Evolutionary conservation across 805 yeast genomes (phyloP), one percentile per base, ranked within the genome.

Genomic region (Yarrowia osloensis): DNA sequence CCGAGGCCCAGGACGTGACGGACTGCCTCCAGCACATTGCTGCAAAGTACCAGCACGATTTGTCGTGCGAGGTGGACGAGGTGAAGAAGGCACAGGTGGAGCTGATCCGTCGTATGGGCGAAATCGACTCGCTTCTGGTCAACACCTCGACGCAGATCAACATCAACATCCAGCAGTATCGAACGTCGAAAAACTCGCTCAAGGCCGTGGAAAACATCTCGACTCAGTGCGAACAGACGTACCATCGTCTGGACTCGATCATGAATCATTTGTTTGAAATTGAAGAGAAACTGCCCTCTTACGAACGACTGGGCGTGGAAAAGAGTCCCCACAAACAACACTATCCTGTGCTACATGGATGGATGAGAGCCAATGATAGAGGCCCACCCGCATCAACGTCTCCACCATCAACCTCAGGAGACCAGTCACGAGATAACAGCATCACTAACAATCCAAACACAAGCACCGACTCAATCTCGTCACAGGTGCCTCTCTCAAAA

Each of bases 271-370:
- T 67, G 35, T 44, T 39, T 12, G 17, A 31, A 0, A 70, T 81
- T 11, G 86, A 84, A 68, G 40, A 70, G 9, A 70, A 70, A 26
- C 69, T 83, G 61, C 79, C 82, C 0, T 66, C 69, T 9, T 75
- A 76, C 37, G 81, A 78, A 33, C 73, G 81, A 47, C 72, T 82
- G 17, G 75, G 80, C 29, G 72, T 76, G 15, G 68, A 74, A 4
- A 74, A 76, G 22, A 75, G 80, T 8, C 76, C 81, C 1, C 81
- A 82, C 72, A 75, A 77, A 67, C 72, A 72, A 19, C 86, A 84
- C 70, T 84, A 81, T 71, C 81, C 81, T 4, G 73, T 75, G 4
- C 69, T 84, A 22, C 80, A 77, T 67, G 73, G 71, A 19, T 40
- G 47, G 49, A 57, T 57, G 63, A 39, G 49, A 57, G 35, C 63